A percentile compares a stretch with the other conserved stretches of the same genome.
These are phyloP conservation scores for Omphalotus guepiniiformis DNA, from an alignment of 768 basidiomycete genomes.

Conservation along the genomic window DNA sequence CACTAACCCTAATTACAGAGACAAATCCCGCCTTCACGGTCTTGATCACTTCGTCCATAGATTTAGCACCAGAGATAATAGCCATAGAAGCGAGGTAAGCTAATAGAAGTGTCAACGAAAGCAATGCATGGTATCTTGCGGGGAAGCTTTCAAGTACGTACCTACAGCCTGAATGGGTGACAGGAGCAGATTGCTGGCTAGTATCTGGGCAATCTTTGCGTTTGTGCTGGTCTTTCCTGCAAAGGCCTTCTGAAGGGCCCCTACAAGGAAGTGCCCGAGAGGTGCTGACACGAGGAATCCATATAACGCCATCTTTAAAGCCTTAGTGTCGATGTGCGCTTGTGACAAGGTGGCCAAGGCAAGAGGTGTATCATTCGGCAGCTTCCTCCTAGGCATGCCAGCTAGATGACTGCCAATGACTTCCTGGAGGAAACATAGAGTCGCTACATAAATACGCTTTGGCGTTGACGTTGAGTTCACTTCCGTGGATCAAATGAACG, in stretches of 20 bases:
- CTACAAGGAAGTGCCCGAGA: constrained; percentile 69
- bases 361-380: constrained; percentile 50
- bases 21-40: constrained; percentile 73
- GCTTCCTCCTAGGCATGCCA: constrained; percentile 46
- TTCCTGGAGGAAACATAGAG: constrained; percentile 71
- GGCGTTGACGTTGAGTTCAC: background rate
- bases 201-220: constrained; percentile 65
- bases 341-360: constrained; percentile 49
- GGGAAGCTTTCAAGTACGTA: constrained; percentile 26
- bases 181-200: constrained; percentile 72
- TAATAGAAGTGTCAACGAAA: constrained; percentile 18
- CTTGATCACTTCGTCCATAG: constrained; percentile 55
- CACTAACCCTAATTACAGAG: constrained; percentile 62
- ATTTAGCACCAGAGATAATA: constrained; percentile 75
- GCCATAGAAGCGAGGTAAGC: constrained; percentile 80
- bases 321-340: constrained; percentile 61
- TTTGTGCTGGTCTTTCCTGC: constrained; percentile 63
- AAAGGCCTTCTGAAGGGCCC: constrained; percentile 69
- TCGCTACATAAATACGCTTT: constrained; percentile 25
- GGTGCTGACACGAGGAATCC: constrained; percentile 85
- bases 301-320: constrained; percentile 80
- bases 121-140: background rate
- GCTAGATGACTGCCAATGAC: constrained; percentile 73
- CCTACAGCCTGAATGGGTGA: constrained; percentile 72
- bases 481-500: constrained; percentile 11